Base-by-base conservation (phyloP, 257 asterid species). In the Eucommia ulmoides region DNA sequence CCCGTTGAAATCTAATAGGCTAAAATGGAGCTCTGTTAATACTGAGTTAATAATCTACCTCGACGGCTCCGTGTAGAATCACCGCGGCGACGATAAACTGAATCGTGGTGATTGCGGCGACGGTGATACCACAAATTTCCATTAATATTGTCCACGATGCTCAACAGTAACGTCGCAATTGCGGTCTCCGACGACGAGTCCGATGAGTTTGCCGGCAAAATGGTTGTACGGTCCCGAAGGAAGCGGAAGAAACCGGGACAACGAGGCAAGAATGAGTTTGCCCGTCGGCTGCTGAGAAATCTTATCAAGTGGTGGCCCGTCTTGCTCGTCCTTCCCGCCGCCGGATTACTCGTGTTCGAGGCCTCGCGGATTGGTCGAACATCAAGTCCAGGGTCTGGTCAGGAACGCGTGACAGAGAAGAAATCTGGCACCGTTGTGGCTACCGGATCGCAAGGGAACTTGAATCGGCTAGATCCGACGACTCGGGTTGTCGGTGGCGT, bases 301-400 rank as follows among this genome's bases (percentile, higher is more conserved):
- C 68, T 89, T 26, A 64, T 77, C 46, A 73, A 59, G 57, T 89
- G 94, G 84, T 85, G 93, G 96, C 88, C 85, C 29, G 70, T 66
- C 24, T 48, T 85, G 26, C 67, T 85, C 59, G 73, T 82, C 61
- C 41, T 82, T 52, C 46, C 66, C 45, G 81, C 84, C 14, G 71
- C 64, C 21, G 60, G 72, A 2, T 74, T 89, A 21, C 66, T 85
- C 11, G 47, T 74, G 16, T 85, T 76, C 55, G 98, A 85, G 65
- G 76, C 82, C 9, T 60, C 67, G 65, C 71, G 80, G 60, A 68
- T 89, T 21, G 66, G 83, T 12, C 58, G 65, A 53, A 60, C 58
- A 35, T 61, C 49, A 52, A 63, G 46, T 47, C 58, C 77, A 20
- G 60, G 14, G 25, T 50, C 47, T 35, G 50, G 56, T 0, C 41